Evolutionary conservation across 345 rosid species (phyloP).

Genomic region (Citrus maxima): DNA sequence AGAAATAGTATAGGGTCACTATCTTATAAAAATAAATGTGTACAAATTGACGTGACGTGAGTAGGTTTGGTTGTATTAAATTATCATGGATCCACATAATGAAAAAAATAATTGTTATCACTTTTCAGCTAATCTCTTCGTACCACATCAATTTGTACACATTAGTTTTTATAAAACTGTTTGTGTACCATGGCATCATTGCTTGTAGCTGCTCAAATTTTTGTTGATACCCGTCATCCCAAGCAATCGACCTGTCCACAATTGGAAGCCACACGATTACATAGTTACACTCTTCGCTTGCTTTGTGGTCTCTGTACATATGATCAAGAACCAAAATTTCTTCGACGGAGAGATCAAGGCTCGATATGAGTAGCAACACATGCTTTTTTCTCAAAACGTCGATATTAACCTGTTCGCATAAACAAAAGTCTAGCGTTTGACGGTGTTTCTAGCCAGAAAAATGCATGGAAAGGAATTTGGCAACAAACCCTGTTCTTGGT

Average conservation of each 20-base stretch:
- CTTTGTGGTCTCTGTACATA: constrained; percentile 19
- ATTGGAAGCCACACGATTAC: constrained; percentile 53
- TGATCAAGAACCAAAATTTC: constrained; percentile 29
- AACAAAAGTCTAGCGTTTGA: background rate
- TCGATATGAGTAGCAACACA: constrained; percentile 32
- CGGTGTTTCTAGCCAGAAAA: background rate
- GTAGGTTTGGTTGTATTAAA: fast-evolving
- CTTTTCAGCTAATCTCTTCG: too few species aligned
- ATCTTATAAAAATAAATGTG: too few species aligned
- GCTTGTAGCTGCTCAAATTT: constrained; percentile 20
- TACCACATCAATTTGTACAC: too few species aligned
- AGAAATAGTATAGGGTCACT: too few species aligned
- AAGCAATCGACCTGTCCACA: constrained; percentile 22
- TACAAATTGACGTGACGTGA: too few species aligned
- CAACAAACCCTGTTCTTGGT: constrained; percentile 27
- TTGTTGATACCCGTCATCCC: constrained; percentile 23
- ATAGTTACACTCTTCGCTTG: constrained; percentile 4
- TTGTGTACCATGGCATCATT: constrained; percentile 31
- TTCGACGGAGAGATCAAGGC: constrained; percentile 31
- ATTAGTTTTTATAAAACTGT: too few species aligned
- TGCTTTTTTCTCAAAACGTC: constrained; percentile 26
- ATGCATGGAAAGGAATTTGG: background rate
- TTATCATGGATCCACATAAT: too few species aligned
- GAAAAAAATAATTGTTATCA: too few species aligned
- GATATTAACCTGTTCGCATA: constrained; percentile 15